Evolutionary conservation across 2,329 filamentous ascomycete genomes (phyloP).

Genomic region (Aspergillus sp.): DNA sequence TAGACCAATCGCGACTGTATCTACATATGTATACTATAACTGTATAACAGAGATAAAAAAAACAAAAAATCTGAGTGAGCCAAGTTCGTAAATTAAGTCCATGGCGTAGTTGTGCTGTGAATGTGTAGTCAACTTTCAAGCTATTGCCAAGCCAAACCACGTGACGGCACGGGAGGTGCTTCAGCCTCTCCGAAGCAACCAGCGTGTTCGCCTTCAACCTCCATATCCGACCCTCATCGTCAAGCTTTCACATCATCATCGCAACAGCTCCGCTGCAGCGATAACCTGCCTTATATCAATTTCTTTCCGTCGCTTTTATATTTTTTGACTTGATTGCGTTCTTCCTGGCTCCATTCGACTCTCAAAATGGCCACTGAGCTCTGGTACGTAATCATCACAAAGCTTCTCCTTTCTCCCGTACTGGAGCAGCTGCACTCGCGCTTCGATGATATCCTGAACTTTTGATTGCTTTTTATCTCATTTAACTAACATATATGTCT

Average conservation of each 20-base stretch:
- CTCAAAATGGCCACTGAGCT: constrained; percentile 74
- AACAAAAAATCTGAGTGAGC: too few relatives aligned
- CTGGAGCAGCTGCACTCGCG: constrained; percentile 32
- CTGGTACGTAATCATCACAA: constrained; percentile 65
- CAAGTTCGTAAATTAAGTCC: too few relatives aligned
- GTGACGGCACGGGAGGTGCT: constrained; percentile 28
- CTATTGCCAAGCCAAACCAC: constrained; percentile 31
- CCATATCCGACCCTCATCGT: constrained; percentile 28
- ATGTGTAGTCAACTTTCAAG: background rate
- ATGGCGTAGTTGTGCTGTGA: background rate
- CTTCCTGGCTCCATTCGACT: constrained; percentile 17
- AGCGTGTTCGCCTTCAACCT: constrained; percentile 38
- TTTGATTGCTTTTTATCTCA: background rate
- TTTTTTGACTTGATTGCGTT: constrained; percentile 11
- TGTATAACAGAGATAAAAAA: background rate
- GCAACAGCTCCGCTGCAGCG: constrained; percentile 25
- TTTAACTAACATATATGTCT: constrained; percentile 27
- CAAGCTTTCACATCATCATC: constrained; percentile 29
- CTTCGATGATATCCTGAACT: background rate
- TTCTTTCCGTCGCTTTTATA: constrained; percentile 18
- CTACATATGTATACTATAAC: background rate
- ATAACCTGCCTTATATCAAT: constrained; percentile 21
- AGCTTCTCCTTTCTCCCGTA: constrained; percentile 29
- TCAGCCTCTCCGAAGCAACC: constrained; percentile 29
- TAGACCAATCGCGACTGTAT: background rate